These are phyloP conservation scores for Onygenales sp. DNA, from an alignment of 2,329 filamentous ascomycete species.

Conservation along the genomic window DNA sequence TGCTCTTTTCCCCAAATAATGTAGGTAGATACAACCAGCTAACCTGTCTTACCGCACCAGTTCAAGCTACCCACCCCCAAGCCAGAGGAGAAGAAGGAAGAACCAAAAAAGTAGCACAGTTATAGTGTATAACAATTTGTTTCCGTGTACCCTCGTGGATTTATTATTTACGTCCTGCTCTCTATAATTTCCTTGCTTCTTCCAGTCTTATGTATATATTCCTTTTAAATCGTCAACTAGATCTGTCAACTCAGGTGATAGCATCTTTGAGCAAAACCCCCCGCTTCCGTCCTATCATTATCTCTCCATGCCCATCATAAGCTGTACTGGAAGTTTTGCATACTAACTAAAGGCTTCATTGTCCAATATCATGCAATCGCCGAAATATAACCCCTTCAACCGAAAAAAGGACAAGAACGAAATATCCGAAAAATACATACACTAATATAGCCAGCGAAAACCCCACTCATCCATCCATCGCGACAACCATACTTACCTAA, in stretches of 20 bases:
- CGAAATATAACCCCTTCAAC: too few species aligned
- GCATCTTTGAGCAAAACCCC: too few species aligned
- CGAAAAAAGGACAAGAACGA: neutral
- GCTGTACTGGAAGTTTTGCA: neutral
- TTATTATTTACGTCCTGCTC: neutral
- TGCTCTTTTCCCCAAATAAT: neutral
- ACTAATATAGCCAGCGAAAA: neutral
- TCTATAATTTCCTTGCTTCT: neutral
- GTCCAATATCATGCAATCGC: too few species aligned
- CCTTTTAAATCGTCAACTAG: neutral
- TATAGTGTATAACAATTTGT: constrained; percentile 9
- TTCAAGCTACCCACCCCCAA: constrained; percentile 96
- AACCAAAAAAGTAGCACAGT: constrained; percentile 72
- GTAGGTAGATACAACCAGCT: constrained; percentile 2
- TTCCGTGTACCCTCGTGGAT: neutral
- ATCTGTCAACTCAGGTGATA: neutral
- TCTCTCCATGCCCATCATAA: neutral
- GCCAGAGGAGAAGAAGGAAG: constrained; percentile 83
- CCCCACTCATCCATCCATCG: neutral
- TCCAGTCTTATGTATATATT: constrained; percentile 1
- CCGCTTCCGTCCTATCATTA: neutral
- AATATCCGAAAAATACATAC: too few species aligned
- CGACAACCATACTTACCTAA: neutral
- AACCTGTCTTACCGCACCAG: constrained; percentile 22
- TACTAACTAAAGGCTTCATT: too few species aligned